Evolutionary conservation across 768 basidiomycete species (phyloP).

Genomic region (Clitopilus passeckerianus): DNA sequence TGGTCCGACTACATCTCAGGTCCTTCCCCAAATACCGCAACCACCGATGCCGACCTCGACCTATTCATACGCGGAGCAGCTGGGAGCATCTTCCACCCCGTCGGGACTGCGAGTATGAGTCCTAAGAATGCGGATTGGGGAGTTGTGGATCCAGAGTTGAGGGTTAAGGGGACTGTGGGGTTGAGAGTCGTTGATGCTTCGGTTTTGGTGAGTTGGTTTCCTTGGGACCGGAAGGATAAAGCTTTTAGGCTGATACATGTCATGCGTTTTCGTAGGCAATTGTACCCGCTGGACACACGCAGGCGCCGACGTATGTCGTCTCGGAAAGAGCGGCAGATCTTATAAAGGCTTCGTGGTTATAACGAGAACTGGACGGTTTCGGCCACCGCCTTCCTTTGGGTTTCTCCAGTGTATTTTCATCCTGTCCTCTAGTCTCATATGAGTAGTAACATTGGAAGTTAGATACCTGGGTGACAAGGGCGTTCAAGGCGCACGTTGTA

Average conservation of each 20-base stretch:
- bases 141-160: slow-evolving; percentile 28
- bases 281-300: slow-evolving; percentile 20
- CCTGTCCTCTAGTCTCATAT: no score
- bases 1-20: slow-evolving; percentile 23
- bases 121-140: slow-evolving; percentile 17
- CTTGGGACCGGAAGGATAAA: background rate
- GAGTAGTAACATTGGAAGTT: no score
- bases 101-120: slow-evolving; percentile 25
- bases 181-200: slow-evolving; percentile 34
- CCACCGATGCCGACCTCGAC: slow-evolving; percentile 20
- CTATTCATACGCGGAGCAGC: slow-evolving; percentile 16
- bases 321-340: slow-evolving; percentile 25
- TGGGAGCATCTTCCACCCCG: slow-evolving; percentile 19
- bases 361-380: no score
- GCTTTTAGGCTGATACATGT: background rate
- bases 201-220: slow-evolving; percentile 21
- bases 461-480: no score
- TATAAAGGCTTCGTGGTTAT: slow-evolving; percentile 14
- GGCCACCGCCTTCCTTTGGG: no score
- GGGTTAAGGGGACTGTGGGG: slow-evolving; percentile 25
- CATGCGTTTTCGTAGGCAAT: slow-evolving; percentile 13
- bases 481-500: no score
- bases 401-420: no score
- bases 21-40: slow-evolving; percentile 15
- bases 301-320: slow-evolving; percentile 21